Evolutionary conservation across 2,329 filamentous ascomycete species (phyloP).

Genomic region (Colletotrichum echinochloae): DNA sequence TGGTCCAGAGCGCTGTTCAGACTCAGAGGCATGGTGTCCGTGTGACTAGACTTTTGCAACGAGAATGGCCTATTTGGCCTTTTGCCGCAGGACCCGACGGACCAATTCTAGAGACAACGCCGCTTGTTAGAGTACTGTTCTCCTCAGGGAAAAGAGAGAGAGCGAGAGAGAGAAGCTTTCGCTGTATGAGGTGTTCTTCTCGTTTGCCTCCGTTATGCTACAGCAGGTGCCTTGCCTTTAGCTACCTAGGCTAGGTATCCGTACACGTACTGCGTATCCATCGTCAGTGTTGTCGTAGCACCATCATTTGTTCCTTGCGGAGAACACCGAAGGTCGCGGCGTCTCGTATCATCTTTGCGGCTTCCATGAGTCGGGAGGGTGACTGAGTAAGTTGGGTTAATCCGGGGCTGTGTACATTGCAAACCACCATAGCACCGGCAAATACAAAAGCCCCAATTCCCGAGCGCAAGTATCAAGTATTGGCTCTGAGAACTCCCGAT

Average conservation of each 20-base stretch:
- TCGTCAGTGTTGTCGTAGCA: not conserved
- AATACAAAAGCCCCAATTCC: not conserved
- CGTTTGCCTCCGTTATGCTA: constrained; percentile 2
- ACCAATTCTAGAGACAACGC: constrained; percentile 2
- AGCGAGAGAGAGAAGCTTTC: no score
- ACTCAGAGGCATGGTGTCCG: not conserved
- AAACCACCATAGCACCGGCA: not conserved
- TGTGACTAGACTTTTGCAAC: not conserved
- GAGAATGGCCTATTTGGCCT: not conserved
- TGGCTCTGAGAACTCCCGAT: no score
- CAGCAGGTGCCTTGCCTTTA: not conserved
- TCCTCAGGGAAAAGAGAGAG: no score
- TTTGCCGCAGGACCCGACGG: constrained; percentile 6
- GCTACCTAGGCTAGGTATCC: not conserved
- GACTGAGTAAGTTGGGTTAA: constrained; percentile 1
- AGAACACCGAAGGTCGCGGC: not conserved
- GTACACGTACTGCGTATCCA: not conserved
- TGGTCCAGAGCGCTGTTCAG: not conserved
- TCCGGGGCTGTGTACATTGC: not conserved
- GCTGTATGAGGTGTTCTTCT: no score
- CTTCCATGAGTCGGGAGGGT: not conserved
- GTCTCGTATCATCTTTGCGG: not conserved
- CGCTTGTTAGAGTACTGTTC: no score
- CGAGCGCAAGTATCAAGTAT: no score
- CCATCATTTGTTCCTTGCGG: constrained; percentile 2